Conservation (phyloP, 352 stramenopile species). For the Saprolegnia diclina region DNA sequence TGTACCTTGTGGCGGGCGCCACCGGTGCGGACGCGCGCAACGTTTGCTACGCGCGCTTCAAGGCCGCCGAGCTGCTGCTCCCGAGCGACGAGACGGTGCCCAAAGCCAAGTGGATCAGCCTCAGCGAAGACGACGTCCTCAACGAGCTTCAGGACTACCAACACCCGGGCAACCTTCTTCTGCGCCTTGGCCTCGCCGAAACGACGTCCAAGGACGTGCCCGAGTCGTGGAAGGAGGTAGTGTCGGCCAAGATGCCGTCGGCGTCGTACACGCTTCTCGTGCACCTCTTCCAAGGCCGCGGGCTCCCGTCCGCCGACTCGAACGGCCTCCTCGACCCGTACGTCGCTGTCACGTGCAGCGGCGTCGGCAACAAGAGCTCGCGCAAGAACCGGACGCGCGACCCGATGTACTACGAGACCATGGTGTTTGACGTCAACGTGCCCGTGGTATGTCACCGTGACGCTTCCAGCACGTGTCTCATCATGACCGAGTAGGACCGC, state of each 20-base stretch:
- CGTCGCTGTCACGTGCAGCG: slow-evolving; percentile 77
- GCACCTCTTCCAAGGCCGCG: slow-evolving; percentile 76
- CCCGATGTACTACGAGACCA: slow-evolving; percentile 81
- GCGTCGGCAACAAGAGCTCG: slow-evolving; percentile 55
- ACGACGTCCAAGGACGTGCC: slow-evolving; percentile 35
- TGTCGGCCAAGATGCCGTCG: slow-evolving; percentile 50
- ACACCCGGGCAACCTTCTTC: slow-evolving; percentile 77
- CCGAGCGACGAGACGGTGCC: slow-evolving; percentile 29
- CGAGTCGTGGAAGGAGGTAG: slow-evolving; percentile 52
- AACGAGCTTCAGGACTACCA: slow-evolving; percentile 75
- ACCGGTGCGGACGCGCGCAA: slow-evolving; percentile 45
- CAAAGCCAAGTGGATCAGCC: slow-evolving; percentile 53
- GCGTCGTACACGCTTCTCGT: slow-evolving; percentile 77
- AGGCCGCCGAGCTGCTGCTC: slow-evolving; percentile 31
- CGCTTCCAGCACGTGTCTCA: background rate
- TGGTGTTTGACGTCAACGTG: slow-evolving; percentile 67
- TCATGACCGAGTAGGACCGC: slow-evolving; percentile 33
- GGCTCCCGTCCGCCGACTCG: slow-evolving; percentile 59
- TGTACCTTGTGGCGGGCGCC: slow-evolving; percentile 58
- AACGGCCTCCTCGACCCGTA: slow-evolving; percentile 78
- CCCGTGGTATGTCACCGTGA: slow-evolving; percentile 29
- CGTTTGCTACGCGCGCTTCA: slow-evolving; percentile 80
- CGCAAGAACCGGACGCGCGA: slow-evolving; percentile 61
- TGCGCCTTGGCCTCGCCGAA: slow-evolving; percentile 62
- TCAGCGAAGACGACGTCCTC: slow-evolving; percentile 72